Evolutionary conservation across 208 protist genomes (phyloP), one percentile per base, ranked within the genome.

Genomic region (Jaenimonas drosophilae): DNA sequence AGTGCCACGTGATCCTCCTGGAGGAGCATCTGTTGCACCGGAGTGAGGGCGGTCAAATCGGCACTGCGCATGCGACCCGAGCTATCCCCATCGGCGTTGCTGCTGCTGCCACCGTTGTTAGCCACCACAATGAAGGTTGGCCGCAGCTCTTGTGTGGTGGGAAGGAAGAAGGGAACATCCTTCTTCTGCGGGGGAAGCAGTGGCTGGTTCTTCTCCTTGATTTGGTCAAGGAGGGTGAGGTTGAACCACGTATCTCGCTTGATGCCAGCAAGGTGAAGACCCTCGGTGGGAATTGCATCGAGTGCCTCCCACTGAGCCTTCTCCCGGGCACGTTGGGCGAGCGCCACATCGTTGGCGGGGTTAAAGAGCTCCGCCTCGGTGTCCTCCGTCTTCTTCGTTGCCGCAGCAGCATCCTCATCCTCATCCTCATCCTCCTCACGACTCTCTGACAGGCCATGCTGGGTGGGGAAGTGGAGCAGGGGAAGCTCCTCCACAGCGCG

Each of bases 161-260:
- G 72, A n/a, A 95, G 65, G 61, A 95, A 95, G 50, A 95, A 95
- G 11, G 87, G 87, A 32, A 90, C 71, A 54, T 91, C 76, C 49
- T 79, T 75, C 46, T 95, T 95, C 60, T 95, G 91, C 4, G 87
- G 83, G 17, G 87, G 87, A 27, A 91, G 61, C 27, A 95, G 46
- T 14, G 87, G 87, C 47, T 84, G 70, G 53, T 92, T 95, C 69
- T 87, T 86, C 59, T 91, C 72, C 60, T 82, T 88, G 43, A 95
- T 91, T 38, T 86, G 74, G 28, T 95, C 87, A 21, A 95, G 55
- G 30, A 92, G 51, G 5, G 79, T 85, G 24, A 92, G 60, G 60
- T 87, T 82, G 42, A 77, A 87, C 76, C 84, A 92, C 49, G 73
- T 44, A 12, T 59, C 68, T 34, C 79, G 84, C 24, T 72, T 64